These are phyloP conservation scores for Blastobotrys niveus DNA, from an alignment of 1,139 yeast genomes.

Conservation along the genomic window DNA sequence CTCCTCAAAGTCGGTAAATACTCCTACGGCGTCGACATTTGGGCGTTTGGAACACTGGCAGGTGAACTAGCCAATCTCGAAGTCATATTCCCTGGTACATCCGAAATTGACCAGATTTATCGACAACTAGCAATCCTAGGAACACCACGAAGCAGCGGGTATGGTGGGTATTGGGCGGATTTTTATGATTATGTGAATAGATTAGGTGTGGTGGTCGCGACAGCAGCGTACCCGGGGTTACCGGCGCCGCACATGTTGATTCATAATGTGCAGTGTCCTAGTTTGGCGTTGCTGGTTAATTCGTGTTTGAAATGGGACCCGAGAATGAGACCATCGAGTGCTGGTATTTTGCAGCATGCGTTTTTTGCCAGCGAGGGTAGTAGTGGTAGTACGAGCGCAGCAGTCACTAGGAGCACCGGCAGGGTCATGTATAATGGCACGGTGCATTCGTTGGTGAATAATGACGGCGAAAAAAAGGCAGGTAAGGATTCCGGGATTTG, in stretches of 20 bases:
- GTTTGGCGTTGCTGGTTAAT: conserved; percentile 18
- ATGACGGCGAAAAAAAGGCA: too few relatives aligned
- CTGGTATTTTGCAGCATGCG: conserved; percentile 45
- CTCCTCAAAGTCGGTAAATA: conserved; percentile 61
- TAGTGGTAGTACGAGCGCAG: not conserved
- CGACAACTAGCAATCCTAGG: conserved; percentile 65
- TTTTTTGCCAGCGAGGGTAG: conserved; percentile 1
- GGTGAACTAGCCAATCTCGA: conserved; percentile 68
- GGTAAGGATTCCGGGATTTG: too few relatives aligned
- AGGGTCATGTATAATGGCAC: not conserved
- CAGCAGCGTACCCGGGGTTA: conserved; percentile 1
- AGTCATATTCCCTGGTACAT: conserved; percentile 80
- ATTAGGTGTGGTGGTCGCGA: conserved; percentile 2
- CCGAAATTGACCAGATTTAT: conserved; percentile 73
- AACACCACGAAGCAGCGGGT: conserved; percentile 24
- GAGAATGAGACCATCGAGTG: conserved; percentile 54
- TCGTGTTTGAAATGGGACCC: conserved; percentile 49
- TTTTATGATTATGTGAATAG: conserved; percentile 14
- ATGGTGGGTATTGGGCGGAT: conserved; percentile 29
- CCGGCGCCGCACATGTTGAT: not conserved
- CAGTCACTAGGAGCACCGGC: too few relatives aligned
- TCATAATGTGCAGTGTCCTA: not conserved
- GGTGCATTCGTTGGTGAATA: not conserved
- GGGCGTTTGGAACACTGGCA: conserved; percentile 92
- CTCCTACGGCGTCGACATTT: conserved; percentile 75